Percentiles rank a stretch among this genome's conserved stretches.
These are phyloP conservation scores for Capsicum baccatum DNA, from an alignment of 257 asterid species.

Conservation along the genomic window DNA sequence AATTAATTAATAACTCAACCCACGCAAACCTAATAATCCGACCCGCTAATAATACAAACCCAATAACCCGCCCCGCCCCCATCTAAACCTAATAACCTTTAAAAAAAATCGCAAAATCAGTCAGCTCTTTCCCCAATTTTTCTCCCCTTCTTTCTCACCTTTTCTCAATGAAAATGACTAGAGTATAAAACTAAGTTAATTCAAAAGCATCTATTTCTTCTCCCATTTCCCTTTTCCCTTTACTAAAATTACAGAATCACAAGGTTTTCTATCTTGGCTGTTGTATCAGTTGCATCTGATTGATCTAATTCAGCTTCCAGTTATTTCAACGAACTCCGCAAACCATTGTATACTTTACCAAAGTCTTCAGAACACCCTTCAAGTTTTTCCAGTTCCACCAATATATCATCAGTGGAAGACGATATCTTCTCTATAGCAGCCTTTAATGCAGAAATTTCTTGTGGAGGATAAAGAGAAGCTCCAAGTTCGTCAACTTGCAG, in stretches of 20 bases:
- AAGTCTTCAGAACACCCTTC: conserved; percentile 63
- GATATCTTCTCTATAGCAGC: conserved; percentile 55
- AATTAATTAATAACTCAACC: no score
- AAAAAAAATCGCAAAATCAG: no score
- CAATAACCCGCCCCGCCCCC: no score
- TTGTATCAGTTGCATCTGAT: conserved; percentile 44
- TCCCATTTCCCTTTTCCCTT: neutral
- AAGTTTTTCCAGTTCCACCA: conserved; percentile 53
- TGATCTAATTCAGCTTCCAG: conserved; percentile 58
- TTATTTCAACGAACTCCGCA: conserved; percentile 55
- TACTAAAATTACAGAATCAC: conserved; percentile 33
- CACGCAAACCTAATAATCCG: no score
- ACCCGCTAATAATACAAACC: no score
- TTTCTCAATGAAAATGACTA: no score
- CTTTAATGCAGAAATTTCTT: conserved; percentile 71
- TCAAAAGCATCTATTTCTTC: neutral
- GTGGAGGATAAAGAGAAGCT: conserved; percentile 94
- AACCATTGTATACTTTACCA: conserved; percentile 54
- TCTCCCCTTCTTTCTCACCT: no score
- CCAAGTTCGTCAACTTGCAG: conserved; percentile 89
- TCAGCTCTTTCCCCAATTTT: no score
- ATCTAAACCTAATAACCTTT: no score
- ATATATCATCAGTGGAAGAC: conserved; percentile 45
- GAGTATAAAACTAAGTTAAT: conserved; percentile 7
- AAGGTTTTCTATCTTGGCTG: conserved; percentile 59